These are phyloP conservation scores for Pisolithus sp. DNA, from an alignment of 768 basidiomycete genomes.

Conservation along the genomic window DNA sequence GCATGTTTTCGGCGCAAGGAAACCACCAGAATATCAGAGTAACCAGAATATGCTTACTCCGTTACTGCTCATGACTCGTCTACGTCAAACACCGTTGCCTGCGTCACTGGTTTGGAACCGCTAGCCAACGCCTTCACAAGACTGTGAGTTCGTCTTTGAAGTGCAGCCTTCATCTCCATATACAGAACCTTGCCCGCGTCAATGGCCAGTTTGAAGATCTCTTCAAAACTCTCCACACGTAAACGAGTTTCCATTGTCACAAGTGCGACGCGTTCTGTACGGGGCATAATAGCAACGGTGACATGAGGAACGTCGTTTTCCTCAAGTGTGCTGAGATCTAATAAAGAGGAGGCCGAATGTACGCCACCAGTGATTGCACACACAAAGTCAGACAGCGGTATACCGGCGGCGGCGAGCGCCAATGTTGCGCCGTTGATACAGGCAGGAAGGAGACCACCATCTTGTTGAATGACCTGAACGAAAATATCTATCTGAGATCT, in stretches of 20 bases:
- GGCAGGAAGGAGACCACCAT: slow-evolving; percentile 85
- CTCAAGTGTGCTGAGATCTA: slow-evolving; percentile 86
- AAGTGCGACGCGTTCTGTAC: slow-evolving; percentile 77
- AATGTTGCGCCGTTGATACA: slow-evolving; percentile 94
- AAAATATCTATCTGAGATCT: slow-evolving; percentile 92
- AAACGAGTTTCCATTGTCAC: slow-evolving; percentile 93
- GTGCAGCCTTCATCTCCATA: slow-evolving; percentile 73
- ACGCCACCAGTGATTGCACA: slow-evolving; percentile 87
- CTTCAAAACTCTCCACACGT: slow-evolving; percentile 88
- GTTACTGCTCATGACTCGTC: slow-evolving; percentile 27
- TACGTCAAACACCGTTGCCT: slow-evolving; percentile 31
- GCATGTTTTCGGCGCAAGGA: slow-evolving; percentile 77
- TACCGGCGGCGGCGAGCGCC: slow-evolving; percentile 83
- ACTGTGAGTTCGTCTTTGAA: slow-evolving; percentile 53
- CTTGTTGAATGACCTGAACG: slow-evolving; percentile 89
- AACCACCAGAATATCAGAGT: slow-evolving; percentile 11
- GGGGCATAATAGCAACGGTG: slow-evolving; percentile 86
- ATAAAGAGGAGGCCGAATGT: slow-evolving; percentile 70
- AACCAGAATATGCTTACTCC: slow-evolving; percentile 5
- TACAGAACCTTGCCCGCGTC: slow-evolving; percentile 76
- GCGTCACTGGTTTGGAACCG: slow-evolving; percentile 28
- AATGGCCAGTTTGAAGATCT: slow-evolving; percentile 73
- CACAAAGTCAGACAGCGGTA: slow-evolving; percentile 86
- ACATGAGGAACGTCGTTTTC: slow-evolving; percentile 87
- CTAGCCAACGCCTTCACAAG: slow-evolving; percentile 60